Base-by-base conservation (phyloP, 805 yeast genomes). In the Isabelozyma rhagii region DNA sequence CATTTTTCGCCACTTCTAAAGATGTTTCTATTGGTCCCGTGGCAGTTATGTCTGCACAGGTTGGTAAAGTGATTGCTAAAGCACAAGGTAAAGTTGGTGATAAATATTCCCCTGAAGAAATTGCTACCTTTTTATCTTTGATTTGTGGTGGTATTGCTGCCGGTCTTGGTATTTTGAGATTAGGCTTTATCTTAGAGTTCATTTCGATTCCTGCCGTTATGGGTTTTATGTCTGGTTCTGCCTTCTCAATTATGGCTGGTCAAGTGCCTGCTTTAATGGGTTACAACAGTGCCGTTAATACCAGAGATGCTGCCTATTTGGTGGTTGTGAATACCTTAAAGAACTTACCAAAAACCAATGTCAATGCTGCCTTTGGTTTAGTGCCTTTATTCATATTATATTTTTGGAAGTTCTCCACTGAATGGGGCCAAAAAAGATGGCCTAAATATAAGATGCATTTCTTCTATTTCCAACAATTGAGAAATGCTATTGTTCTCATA, bases 21-120 rank as follows among this genome's bases (percentile, higher is more conserved):
- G 97, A 92, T 75, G 96, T 92, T 39, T 87, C 96, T 52, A 91
- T 92, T 59, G 97, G 97, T 27, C 97, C 97, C 9, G 97, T 92
- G 38, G 97, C 97, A 10, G 97, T 92, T 50, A 91, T 92, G 96
- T 87, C 96, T 13, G 67, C 83, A 55, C 92, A 90, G 65, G 90
- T 89, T 36, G 84, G 92, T 45, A 88, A 85, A 64, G 90, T 89
- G 49, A 77, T 92, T 48, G 77, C 82, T 27, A 73, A 75, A 45
- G 94, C 91, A 9, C 80, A 81, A 53, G 57, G 39, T 2, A 55
- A 64, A 47, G 56, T 45, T 36, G 77, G 76, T 21, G 78, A 74
- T 51, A 74, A 77, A 54, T 74, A 74, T 46, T 59, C 78, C 5
- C 87, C 83, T 3, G 89, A 92, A 1, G 77, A 78, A 45, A 87